Conservation (phyloP, 2,329 filamentous ascomycete genomes). For the Nothophaeocryptopus gaeumannii region DNA sequence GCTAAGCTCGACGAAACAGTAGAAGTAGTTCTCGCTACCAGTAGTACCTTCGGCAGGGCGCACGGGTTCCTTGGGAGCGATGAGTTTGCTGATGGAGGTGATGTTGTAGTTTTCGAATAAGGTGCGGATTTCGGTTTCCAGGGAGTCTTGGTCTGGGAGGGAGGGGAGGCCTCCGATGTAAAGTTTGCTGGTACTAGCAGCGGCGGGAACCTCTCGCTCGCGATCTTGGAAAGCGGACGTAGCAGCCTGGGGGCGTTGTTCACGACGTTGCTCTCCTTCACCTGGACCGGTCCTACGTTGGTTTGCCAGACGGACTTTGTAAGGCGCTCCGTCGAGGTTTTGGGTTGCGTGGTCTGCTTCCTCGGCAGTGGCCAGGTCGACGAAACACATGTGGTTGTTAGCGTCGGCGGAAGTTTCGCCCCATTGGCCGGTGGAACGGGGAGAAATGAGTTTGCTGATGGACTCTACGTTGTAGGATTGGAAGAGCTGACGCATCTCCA, state of each 20-base stretch:
- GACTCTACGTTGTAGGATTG: slow-evolving; percentile 45
- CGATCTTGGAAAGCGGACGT: too few species aligned
- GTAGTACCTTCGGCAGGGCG: not conserved
- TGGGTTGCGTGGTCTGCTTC: slow-evolving; percentile 27
- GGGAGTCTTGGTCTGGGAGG: slow-evolving; percentile 41
- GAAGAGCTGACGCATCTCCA: slow-evolving; percentile 46
- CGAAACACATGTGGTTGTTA: slow-evolving; percentile 30
- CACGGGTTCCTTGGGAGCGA: slow-evolving; percentile 21
- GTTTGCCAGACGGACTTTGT: slow-evolving; percentile 22
- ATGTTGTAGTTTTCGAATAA: slow-evolving; percentile 48
- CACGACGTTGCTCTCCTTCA: too few species aligned
- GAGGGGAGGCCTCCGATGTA: slow-evolving; percentile 49
- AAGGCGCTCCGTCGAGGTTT: slow-evolving; percentile 25
- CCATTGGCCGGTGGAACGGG: slow-evolving; percentile 3
- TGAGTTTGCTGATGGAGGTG: slow-evolving; percentile 49
- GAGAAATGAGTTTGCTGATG: slow-evolving; percentile 46
- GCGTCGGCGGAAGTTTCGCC: slow-evolving; percentile 5
- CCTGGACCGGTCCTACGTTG: slow-evolving; percentile 6
- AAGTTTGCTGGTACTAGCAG: not conserved
- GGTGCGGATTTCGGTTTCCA: slow-evolving; percentile 43
- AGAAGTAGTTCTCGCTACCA: slow-evolving; percentile 21
- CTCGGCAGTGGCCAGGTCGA: slow-evolving; percentile 29
- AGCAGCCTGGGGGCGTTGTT: too few species aligned
- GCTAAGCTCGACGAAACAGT: slow-evolving; percentile 34
- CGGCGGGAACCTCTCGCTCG: too few species aligned